These are phyloP conservation scores for Diutina mesorugosa DNA, from an alignment of 1,139 yeast species.

Conservation along the genomic window DNA sequence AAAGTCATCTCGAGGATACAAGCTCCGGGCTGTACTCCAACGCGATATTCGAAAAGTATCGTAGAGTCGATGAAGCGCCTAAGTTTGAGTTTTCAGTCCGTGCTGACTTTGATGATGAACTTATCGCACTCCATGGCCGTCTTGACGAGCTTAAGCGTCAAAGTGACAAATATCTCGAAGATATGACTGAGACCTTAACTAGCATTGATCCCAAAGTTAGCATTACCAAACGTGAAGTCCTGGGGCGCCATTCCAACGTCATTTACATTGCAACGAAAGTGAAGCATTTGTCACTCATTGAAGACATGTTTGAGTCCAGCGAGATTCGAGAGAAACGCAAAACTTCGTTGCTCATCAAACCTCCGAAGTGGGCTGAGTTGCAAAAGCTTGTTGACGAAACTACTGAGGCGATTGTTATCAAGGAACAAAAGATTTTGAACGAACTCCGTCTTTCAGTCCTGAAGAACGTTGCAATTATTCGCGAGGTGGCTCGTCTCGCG, in stretches of 20 bases:
- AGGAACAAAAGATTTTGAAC: slow-evolving; percentile 34
- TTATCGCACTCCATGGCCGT: slow-evolving; percentile 19
- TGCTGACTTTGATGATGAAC: slow-evolving; percentile 14
- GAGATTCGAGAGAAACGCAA: slow-evolving; percentile 18
- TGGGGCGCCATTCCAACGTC: slow-evolving; percentile 20
- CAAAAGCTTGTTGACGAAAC: slow-evolving; percentile 16
- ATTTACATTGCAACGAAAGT: slow-evolving; percentile 21
- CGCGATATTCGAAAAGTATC: not conserved
- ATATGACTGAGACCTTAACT: slow-evolving; percentile 11
- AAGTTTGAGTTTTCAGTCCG: slow-evolving; percentile 13
- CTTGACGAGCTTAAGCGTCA: slow-evolving; percentile 15
- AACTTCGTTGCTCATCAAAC: slow-evolving; percentile 17
- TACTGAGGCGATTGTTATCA: slow-evolving; percentile 15
- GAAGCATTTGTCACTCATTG: slow-evolving; percentile 12
- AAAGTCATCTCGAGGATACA: not conserved
- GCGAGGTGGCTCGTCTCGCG: slow-evolving; percentile 31
- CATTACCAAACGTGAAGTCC: slow-evolving; percentile 16
- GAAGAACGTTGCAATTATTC: slow-evolving; percentile 23
- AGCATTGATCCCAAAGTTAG: slow-evolving; percentile 18
- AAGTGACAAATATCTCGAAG: slow-evolving; percentile 12
- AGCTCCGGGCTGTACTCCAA: not conserved
- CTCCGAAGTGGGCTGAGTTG: slow-evolving; percentile 19
- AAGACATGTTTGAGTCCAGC: not conserved
- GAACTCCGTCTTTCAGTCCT: slow-evolving; percentile 27
- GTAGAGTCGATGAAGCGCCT: not conserved